Evolutionary conservation across 2,329 filamentous ascomycete species (phyloP).

Genomic region (Trichophyton schoenleinii): DNA sequence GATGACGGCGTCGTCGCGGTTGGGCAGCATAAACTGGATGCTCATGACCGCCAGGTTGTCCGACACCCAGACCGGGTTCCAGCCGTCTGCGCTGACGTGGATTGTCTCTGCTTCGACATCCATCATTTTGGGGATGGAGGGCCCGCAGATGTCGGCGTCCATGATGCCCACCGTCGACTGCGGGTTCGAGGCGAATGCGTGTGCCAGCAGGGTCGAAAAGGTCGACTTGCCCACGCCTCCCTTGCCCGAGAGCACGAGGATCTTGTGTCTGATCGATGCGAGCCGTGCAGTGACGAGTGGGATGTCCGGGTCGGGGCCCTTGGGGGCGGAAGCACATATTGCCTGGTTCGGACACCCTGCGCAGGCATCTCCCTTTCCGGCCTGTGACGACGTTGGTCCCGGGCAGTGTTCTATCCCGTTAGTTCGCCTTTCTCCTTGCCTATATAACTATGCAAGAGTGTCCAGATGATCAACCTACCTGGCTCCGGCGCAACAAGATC

Average conservation of each 20-base stretch:
- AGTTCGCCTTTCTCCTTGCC: not conserved
- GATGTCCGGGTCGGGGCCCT: conserved; percentile 91
- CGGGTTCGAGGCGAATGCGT: conserved; percentile 74
- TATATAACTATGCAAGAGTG: conserved; percentile 3
- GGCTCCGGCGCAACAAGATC: conserved; percentile 87
- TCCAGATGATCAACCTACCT: conserved; percentile 28
- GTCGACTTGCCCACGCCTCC: conserved; percentile 95
- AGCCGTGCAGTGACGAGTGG: conserved; percentile 76
- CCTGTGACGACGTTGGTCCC: conserved; percentile 50
- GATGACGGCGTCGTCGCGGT: conserved; percentile 86
- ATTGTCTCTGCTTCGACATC: conserved; percentile 89
- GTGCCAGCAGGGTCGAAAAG: conserved; percentile 74
- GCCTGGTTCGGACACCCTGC: conserved; percentile 90
- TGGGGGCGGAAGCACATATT: conserved; percentile 87
- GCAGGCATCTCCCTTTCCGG: conserved; percentile 64
- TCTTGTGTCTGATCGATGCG: conserved; percentile 72
- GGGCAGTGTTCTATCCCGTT: conserved; percentile 65
- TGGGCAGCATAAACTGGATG: conserved; percentile 95
- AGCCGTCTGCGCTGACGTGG: conserved; percentile 75
- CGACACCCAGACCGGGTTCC: conserved; percentile 89
- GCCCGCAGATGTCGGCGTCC: conserved; percentile 96
- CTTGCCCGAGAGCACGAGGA: conserved; percentile 86
- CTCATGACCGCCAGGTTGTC: conserved; percentile 95
- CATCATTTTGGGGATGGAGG: conserved; percentile 97
- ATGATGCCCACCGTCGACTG: conserved; percentile 78